Evolutionary conservation across 371 early-diverging fungal genomes (phyloP).

Genomic region (Amoeboaphelidium protococcarum): DNA sequence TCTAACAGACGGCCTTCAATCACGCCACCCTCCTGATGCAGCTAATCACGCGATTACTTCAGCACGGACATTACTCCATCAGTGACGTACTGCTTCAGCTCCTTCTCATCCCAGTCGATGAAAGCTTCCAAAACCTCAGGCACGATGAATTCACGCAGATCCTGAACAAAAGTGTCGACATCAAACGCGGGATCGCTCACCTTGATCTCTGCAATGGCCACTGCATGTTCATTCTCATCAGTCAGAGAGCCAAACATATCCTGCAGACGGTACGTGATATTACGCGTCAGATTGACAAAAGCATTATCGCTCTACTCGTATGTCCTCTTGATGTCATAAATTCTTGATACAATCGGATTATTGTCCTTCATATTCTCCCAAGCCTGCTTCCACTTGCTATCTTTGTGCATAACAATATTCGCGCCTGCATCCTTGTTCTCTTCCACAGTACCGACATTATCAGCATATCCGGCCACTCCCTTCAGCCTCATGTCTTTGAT

Average conservation of each 20-base stretch:
- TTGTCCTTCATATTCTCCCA: conserved; percentile 79
- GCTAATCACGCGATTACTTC: neutral
- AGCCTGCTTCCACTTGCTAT: conserved; percentile 63
- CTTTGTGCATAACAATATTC: conserved; percentile 64
- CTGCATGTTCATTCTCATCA: conserved; percentile 79
- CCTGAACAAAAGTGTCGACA: conserved; percentile 59
- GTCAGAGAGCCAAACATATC: conserved; percentile 15
- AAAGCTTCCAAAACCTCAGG: conserved; percentile 94
- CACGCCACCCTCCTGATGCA: conserved; percentile 31
- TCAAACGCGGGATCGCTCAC: conserved; percentile 62
- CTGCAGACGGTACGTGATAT: neutral
- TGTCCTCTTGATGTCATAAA: conserved; percentile 41
- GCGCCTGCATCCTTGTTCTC: conserved; percentile 43
- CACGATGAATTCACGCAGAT: conserved; percentile 63
- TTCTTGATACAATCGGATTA: conserved; percentile 52
- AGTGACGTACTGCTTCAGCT: conserved; percentile 69
- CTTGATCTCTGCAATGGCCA: conserved; percentile 53
- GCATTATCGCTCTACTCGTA: conserved; percentile 72
- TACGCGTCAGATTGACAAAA: neutral
- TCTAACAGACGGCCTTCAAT: conserved; percentile 82
- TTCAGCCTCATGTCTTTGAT: conserved; percentile 10
- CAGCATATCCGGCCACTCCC: conserved; percentile 4
- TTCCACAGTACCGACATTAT: conserved; percentile 11
- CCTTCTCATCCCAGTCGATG: conserved; percentile 47
- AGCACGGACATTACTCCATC: conserved; percentile 29